Evolutionary conservation across 441 rosid species (phyloP).

Genomic region (Pelargonium citronellum): DNA sequence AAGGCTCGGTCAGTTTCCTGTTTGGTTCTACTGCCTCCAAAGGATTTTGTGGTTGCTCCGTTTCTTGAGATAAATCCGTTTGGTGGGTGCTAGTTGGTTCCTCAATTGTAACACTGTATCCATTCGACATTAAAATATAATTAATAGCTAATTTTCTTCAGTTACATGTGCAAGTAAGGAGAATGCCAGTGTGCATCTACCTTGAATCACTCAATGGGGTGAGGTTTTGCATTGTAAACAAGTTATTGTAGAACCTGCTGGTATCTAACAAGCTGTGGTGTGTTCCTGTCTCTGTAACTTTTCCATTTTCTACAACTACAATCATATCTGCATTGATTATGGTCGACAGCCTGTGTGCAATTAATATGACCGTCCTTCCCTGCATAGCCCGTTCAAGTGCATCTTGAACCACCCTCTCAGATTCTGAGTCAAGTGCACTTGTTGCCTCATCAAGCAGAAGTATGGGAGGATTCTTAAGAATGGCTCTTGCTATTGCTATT

Average conservation of each 20-base stretch:
- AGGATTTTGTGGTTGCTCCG: conserved; percentile 18
- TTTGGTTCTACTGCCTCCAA: conserved; percentile 12
- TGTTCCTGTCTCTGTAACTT: conserved; percentile 50
- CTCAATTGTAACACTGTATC: conserved; percentile 3
- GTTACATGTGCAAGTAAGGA: neutral
- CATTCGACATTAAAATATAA: neutral
- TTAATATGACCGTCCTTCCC: conserved; percentile 55
- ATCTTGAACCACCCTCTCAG: conserved; percentile 55
- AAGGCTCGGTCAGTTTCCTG: conserved; percentile 13
- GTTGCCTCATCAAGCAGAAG: conserved; percentile 69
- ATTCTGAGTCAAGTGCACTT: conserved; percentile 66
- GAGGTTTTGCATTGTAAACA: conserved; percentile 49
- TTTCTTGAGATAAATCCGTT: conserved; percentile 16
- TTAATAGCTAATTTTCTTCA: neutral
- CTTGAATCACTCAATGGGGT: conserved; percentile 28
- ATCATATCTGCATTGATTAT: conserved; percentile 55
- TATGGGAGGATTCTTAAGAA: conserved; percentile 57
- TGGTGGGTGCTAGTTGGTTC: conserved; percentile 22
- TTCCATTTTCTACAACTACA: conserved; percentile 50
- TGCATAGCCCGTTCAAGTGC: conserved; percentile 58
- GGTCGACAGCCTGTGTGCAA: conserved; percentile 61
- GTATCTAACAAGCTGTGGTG: conserved; percentile 45
- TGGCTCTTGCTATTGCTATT: conserved; percentile 59
- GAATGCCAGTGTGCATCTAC: conserved; percentile 25
- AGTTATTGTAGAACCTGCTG: conserved; percentile 36